A percentile compares a stretch with the other conserved stretches of the same genome.
Conservation (phyloP, 139 green algal species). For the Closterium sp. region DNA sequence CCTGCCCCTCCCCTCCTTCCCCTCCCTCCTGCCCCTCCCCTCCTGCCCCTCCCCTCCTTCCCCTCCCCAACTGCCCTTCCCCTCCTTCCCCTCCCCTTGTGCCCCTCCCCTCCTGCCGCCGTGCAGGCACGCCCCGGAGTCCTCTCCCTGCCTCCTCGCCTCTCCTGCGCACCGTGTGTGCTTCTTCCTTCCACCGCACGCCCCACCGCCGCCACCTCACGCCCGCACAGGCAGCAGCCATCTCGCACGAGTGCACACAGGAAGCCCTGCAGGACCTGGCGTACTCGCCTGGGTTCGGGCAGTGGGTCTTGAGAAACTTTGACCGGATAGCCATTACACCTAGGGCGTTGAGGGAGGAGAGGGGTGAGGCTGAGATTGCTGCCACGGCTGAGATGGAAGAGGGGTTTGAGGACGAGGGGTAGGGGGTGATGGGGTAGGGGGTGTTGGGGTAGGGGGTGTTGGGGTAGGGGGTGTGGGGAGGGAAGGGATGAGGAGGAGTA, state of each 20-base stretch:
- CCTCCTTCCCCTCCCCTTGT: neutral
- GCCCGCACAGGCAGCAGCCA: neutral
- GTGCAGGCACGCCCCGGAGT: neutral
- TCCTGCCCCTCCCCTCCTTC: neutral
- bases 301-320: neutral
- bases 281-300: too few species aligned
- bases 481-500: too few species aligned
- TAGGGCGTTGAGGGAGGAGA: neutral
- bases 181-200: neutral
- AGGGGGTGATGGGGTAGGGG: neutral
- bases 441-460: too few species aligned
- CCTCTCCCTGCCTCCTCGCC: neutral
- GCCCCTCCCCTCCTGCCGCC: neutral
- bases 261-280: neutral
- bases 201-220: neutral
- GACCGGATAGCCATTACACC: neutral
- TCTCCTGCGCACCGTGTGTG: neutral
- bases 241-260: neutral
- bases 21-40: neutral
- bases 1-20: neutral
- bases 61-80: constrained; percentile 1
- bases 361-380: neutral
- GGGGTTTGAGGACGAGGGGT: neutral
- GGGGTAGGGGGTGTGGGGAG: too few species aligned
- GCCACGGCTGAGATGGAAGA: neutral